A percentile compares a stretch with the other conserved stretches of the same genome.
Conservation (phyloP, 371 early-diverging fungal genomes). For the Zychaea mexicana region DNA sequence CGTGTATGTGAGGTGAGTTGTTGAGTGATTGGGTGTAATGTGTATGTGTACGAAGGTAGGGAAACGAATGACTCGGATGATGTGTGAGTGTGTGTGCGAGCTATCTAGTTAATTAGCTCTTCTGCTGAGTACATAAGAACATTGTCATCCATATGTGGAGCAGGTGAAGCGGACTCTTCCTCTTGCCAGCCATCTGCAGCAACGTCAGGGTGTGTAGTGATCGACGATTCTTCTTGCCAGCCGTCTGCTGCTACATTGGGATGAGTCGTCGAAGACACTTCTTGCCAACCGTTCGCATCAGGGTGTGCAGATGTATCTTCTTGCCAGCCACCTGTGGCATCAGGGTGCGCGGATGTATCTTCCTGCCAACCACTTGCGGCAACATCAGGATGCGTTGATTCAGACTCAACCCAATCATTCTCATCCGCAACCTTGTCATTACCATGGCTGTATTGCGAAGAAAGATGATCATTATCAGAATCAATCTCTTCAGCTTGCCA, state of each 20-base stretch:
- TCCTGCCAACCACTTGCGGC: not conserved
- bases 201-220: not conserved
- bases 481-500: slow-evolving; percentile 15
- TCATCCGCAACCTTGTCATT: not conserved
- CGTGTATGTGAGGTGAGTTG: not conserved
- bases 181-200: not conserved
- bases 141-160: not conserved
- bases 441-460: not conserved
- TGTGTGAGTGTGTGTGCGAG: too few relatives aligned
- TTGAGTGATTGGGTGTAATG: not conserved
- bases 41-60: too few relatives aligned
- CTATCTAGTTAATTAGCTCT: not conserved
- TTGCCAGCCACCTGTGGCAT: not conserved
- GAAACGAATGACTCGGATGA: too few relatives aligned
- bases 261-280: not conserved
- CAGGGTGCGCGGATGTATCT: not conserved
- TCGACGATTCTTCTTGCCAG: not conserved
- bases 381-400: not conserved
- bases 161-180: not conserved
- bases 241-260: not conserved
- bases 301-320: not conserved
- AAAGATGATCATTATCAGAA: not conserved
- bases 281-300: not conserved
- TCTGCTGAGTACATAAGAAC: not conserved
- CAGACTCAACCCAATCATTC: not conserved